Base-by-base conservation (phyloP, 208 protist genomes). In the Leishmania guyanensis region DNA sequence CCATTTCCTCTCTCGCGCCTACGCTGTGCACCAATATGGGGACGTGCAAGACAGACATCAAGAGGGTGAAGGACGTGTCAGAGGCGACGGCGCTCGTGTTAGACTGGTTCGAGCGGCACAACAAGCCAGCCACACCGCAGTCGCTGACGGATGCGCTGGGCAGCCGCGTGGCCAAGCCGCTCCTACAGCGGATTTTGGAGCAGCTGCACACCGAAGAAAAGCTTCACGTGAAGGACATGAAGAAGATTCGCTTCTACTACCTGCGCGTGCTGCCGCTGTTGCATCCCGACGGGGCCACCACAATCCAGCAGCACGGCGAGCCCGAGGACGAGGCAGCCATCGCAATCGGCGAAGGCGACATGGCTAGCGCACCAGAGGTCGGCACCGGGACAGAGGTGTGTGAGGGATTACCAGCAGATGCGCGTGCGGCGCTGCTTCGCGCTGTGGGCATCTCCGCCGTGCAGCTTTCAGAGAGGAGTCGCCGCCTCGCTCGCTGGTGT, bases 91-190 rank as follows among this genome's bases (percentile, higher is more conserved):
- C 70, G 69, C 51, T 92, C 51, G 88, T 95, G 51, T 51, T 91
- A 53, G 89, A 90, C 36, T 98, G 95, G 93, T 96, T 98, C 86
- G 88, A 96, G 83, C 86, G 82, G n/a, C 85, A 94, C 69, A 94
- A 96, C 75, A 93, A 92, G 73, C 95, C 95, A 0, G 93, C 87
- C 33, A 98, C 95, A 1, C 83, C 89, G 33, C 92, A 95, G 85
- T 95, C 85, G 46, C 82, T 98, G 51, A 94, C 93, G 29, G 93
- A 98, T 77, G 92, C 95, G 6, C 84, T 98, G 43, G 95, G 95
- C 39, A 98, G 95, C 66, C 90, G 90, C 43, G 88, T 95, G 46
- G 54, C 87, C n/a, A 98, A 98, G 74, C 16, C 90, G 43, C 74
- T 94, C 10, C 80, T 96, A 5, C 93, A 95, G 80, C 91, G 87